These are phyloP conservation scores for Croton setiger DNA, from an alignment of 441 rosid genomes.

Conservation along the genomic window DNA sequence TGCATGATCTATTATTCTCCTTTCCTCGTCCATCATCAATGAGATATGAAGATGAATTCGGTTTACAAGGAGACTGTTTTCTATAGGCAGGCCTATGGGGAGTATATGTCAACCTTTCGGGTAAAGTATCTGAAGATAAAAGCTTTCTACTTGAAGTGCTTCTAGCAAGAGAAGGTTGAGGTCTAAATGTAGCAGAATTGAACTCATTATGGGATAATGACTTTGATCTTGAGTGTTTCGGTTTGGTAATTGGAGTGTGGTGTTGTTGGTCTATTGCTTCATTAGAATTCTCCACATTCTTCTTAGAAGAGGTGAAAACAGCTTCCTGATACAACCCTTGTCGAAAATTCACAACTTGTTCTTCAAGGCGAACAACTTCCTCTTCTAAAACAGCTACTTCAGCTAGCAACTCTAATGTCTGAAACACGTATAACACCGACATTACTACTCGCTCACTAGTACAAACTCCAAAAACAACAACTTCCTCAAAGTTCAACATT, in stretches of 20 bases:
- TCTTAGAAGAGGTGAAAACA: constrained; percentile 60
- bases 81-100: constrained; percentile 35
- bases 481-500: background rate
- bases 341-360: constrained; percentile 79
- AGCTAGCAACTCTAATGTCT: constrained; percentile 91
- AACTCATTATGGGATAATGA: constrained; percentile 59
- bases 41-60: constrained; percentile 29
- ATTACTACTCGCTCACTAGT: constrained; percentile 1
- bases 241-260: constrained; percentile 42
- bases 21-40: constrained; percentile 58
- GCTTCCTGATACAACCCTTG: constrained; percentile 88
- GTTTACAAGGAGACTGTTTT: constrained; percentile 40
- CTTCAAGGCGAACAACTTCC: constrained; percentile 91
- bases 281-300: constrained; percentile 47
- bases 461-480: background rate
- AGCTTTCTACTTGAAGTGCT: constrained; percentile 62
- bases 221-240: constrained; percentile 64
- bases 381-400: constrained; percentile 96
- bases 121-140: constrained; percentile 36
- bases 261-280: constrained; percentile 32
- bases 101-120: constrained; percentile 31
- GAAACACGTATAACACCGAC: constrained; percentile 14
- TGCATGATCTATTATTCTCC: constrained; percentile 49
- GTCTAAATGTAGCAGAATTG: constrained; percentile 43
- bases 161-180: constrained; percentile 54